Evolutionary conservation across 2,329 filamentous ascomycete genomes (phyloP).

Genomic region (Diaporthe sp.): DNA sequence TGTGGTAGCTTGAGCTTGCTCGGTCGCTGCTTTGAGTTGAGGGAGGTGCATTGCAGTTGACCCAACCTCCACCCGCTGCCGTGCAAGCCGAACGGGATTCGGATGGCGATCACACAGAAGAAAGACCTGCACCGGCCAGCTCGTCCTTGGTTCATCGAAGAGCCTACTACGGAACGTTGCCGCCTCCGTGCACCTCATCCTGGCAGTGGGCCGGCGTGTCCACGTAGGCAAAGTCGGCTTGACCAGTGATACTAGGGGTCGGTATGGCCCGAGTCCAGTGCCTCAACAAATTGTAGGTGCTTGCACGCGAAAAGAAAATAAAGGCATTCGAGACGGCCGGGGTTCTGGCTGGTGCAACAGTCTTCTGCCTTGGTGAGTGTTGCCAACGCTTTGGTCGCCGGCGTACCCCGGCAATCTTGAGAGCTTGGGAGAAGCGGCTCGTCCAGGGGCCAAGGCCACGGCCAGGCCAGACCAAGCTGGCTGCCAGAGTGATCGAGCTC

Average conservation of each 20-base stretch:
- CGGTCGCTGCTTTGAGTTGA: slow-evolving; percentile 12
- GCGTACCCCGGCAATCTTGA: slow-evolving; percentile 19
- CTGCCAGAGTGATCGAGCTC: not conserved
- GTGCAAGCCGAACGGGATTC: slow-evolving; percentile 14
- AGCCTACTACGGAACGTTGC: not conserved
- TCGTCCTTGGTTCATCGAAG: not conserved
- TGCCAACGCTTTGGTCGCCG: slow-evolving; percentile 24
- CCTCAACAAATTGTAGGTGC: slow-evolving; percentile 6
- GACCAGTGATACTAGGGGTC: not conserved
- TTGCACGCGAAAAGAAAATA: not conserved
- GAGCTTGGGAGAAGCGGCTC: slow-evolving; percentile 16
- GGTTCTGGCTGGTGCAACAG: slow-evolving; percentile 2
- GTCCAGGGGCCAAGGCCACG: not conserved
- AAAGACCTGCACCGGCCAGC: not conserved
- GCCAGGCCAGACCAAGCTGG: slow-evolving; percentile 19
- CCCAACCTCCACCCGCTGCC: not conserved
- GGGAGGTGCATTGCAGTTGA: slow-evolving; percentile 2
- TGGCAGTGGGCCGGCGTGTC: not conserved
- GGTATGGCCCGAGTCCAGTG: slow-evolving; percentile 5
- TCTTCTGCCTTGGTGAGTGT: not conserved
- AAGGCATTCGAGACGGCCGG: not conserved
- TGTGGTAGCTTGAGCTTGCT: not conserved
- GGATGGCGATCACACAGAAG: slow-evolving; percentile 20
- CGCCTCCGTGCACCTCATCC: not conserved
- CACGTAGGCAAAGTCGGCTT: not conserved